Base-by-base conservation (phyloP, 2,329 filamentous ascomycete genomes). In the Xylaria sp. region DNA sequence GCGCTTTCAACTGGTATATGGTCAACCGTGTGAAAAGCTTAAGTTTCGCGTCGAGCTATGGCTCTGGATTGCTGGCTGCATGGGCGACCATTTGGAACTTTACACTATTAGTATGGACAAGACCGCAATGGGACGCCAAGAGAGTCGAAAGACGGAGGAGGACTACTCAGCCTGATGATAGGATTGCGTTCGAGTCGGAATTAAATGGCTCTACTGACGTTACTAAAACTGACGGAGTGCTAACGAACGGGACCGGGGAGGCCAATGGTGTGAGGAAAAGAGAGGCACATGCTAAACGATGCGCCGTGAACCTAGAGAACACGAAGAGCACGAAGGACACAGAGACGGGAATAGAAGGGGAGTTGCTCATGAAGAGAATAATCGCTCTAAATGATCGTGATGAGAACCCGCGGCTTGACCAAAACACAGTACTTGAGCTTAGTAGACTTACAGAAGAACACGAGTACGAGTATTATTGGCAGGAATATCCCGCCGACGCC, bases 381-480 rank as follows among this genome's bases (percentile, higher is more conserved):
- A n/a, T 32, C 4, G 23, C 58, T 60, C 23, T 52, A 41, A 68
- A 61, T 58, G 46, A 64, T 46, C 48, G 39, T 48, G 52, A 67
- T n/a, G 53, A 56, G 15, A 56, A 70, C 23, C 32, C 39, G 10
- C 55, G 45, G 20, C 50, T 63, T 15, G 46, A 58, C 41, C 53
- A 50, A 9, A 63, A 60, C 23, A 18, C 53, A 50, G 36, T 23
- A n/a, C n/a, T 23, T 39, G 60, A 71, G 32, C 61, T 70, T 4
- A 58, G 41, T 58, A 65, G 65, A 45, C 56, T 74, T 34, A 69
- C 67, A 25, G 66, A 53, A 2, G 71, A 76, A 0, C 74, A 80
- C 20, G 77, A 79, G 5, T 79, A 80, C 53, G 82, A 86, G 65
- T 89, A 89, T 64, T 84, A 85, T 72, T 91, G 89, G 89, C 84